A percentile compares a stretch with the other conserved stretches of the same genome.
These are phyloP conservation scores for Mrakia blollopis DNA, from an alignment of 768 basidiomycete genomes.

Conservation along the genomic window DNA sequence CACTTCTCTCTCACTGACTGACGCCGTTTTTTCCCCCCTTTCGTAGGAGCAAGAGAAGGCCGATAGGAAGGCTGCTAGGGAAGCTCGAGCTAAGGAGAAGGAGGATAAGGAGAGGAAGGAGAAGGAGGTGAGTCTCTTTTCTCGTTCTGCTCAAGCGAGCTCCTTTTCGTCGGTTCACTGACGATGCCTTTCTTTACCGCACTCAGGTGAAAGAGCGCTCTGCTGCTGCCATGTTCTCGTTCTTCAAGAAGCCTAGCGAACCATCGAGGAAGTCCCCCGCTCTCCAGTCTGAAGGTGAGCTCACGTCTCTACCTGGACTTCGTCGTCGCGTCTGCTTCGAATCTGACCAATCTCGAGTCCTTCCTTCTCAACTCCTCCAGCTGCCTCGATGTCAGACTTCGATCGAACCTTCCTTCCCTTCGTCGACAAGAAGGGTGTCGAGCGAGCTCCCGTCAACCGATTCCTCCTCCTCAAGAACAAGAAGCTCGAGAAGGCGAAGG, in stretches of 20 bases:
- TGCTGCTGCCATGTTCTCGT: constrained; percentile 67
- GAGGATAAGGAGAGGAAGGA: constrained; percentile 56
- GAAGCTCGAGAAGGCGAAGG: constrained; percentile 36
- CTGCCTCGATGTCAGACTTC: constrained; percentile 55
- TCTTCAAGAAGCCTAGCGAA: constrained; percentile 53
- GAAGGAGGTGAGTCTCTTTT: constrained; percentile 47
- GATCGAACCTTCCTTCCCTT: constrained; percentile 73
- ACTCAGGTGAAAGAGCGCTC: constrained; percentile 53
- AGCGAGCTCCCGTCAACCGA: constrained; percentile 68
- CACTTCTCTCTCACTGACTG: background rate
- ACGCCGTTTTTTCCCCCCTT: background rate
- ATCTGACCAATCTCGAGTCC: background rate
- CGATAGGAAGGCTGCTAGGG: constrained; percentile 5
- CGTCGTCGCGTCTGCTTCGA: too few relatives aligned
- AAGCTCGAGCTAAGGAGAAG: constrained; percentile 42
- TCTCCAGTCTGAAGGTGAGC: constrained; percentile 10
- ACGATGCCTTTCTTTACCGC: background rate
- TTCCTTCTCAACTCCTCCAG: background rate
- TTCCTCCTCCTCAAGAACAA: constrained; percentile 48
- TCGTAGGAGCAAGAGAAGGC: constrained; percentile 22
- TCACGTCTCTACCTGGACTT: background rate
- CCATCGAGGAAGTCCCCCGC: constrained; percentile 39
- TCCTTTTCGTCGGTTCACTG: background rate
- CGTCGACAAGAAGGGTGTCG: constrained; percentile 65
- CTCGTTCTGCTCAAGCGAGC: background rate